phyloP scores from a whole-genome alignment of 495 filamentous ascomycete genomes.

The Talaromyces nanjingensis region DNA sequence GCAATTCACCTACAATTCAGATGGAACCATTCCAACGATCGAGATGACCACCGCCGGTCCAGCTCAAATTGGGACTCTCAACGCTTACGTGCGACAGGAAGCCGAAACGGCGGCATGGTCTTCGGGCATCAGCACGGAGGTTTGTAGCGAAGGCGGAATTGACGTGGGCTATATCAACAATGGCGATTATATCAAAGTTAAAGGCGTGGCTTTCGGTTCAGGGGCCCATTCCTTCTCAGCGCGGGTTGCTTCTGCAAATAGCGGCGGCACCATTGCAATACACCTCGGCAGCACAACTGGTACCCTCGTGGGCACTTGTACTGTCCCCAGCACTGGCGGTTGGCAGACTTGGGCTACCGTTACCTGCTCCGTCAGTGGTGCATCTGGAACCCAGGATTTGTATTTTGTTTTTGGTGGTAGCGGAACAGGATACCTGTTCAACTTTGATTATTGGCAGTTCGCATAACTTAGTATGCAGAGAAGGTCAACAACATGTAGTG shows the following conservation, averaged over 20 bases:
- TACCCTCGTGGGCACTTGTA: constrained; percentile 11
- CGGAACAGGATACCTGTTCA: background rate
- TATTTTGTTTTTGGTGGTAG: background rate
- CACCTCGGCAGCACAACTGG: constrained; percentile 11
- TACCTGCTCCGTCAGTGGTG: background rate
- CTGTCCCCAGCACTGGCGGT: constrained; percentile 12
- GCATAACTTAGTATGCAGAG: background rate
- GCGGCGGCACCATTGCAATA: constrained; percentile 12
- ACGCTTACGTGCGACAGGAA: constrained; percentile 14
- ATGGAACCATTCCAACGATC: constrained; percentile 21
- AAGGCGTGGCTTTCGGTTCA: constrained; percentile 14
- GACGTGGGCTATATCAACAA: constrained; percentile 13
- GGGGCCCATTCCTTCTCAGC: constrained; percentile 7
- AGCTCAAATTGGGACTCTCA: constrained; percentile 8
- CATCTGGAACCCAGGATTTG: background rate
- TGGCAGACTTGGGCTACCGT: constrained; percentile 17
- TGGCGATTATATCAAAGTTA: constrained; percentile 18
- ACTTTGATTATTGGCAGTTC: background rate
- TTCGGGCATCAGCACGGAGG: constrained; percentile 13
- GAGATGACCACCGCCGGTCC: constrained; percentile 19
- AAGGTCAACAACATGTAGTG: too few species aligned
- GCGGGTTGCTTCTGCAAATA: constrained; percentile 11
- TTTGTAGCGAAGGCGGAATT: constrained; percentile 14
- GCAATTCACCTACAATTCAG: constrained; percentile 18
- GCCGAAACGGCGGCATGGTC: constrained; percentile 15